Evolutionary conservation across 148 eudicot species (phyloP), one percentile per base, ranked within the genome.

Genomic region (Spergularia marina): DNA sequence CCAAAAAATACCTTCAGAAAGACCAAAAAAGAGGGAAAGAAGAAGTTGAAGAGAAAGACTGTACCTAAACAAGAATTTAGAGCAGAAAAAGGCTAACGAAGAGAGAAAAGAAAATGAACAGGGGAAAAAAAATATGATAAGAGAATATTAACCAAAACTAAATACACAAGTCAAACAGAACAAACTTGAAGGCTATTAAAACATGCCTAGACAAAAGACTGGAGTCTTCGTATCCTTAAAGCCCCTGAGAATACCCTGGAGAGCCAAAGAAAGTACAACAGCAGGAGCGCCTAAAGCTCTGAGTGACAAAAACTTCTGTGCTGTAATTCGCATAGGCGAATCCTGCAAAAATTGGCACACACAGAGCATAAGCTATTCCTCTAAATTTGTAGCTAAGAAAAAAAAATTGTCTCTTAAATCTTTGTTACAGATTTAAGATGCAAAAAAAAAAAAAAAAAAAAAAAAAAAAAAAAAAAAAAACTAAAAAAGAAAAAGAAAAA

Each of bases 221-320:
- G 98, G 98, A 77, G 98, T 95, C 77, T 90, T 95, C 60, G 97
- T 95, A 81, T 95, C 98, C 89, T 95, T 95, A 70, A 95, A 95
- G 70, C 98, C 98, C 77, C 98, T 92, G 23, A 94, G 90, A 73
- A 95, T 71, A 64, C 98, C 98, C 83, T 95, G 98, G 77, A 95
- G 97, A 73, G 98, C 96, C 87, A 95, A 80, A 64, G 96, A 89
- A 60, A 95, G 87, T 55, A 95, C 97, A 84, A 85, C 87, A 54
- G 98, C 98, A 75, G 98, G 98, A 79, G 98, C 96, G 84, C 98
- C 98, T 76, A 95, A 84, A 40, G 97, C 96, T 79, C 97, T 86
- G 66, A 95, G 86, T 59, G 85, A 78, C 63, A 95, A 86, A 82
- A 95, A 92, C n/a, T 39, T 83, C 68, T 86, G 88, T 67, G 97